phyloP scores from a whole-genome alignment of 2,329 filamentous ascomycete genomes.

The Beauveria medogensis region DNA sequence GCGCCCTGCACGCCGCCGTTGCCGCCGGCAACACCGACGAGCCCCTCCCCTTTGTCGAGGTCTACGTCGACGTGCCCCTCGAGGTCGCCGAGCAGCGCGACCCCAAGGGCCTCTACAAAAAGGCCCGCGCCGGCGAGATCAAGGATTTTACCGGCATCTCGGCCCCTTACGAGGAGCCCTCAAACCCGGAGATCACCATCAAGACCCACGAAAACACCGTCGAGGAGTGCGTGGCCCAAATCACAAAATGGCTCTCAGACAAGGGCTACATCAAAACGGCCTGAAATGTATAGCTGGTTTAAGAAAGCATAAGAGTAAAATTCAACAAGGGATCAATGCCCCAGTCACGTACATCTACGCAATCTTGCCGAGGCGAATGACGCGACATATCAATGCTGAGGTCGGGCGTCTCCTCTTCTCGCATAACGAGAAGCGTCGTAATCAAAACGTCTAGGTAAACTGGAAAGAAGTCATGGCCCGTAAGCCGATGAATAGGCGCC shows the following conservation, averaged over 20 bases:
- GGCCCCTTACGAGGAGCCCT: constrained; percentile 87
- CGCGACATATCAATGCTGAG: not conserved
- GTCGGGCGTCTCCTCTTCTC: not conserved
- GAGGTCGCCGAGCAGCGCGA: constrained; percentile 91
- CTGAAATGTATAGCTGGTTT: constrained; percentile 11
- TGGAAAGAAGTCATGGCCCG: not conserved
- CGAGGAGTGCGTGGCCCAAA: constrained; percentile 80
- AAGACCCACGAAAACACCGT: constrained; percentile 74
- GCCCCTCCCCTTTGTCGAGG: constrained; percentile 81
- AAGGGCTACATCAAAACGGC: constrained; percentile 43
- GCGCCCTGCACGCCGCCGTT: constrained; percentile 62
- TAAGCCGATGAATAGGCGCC: not conserved
- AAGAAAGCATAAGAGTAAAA: not conserved
- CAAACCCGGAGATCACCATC: constrained; percentile 79
- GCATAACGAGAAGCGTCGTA: not conserved
- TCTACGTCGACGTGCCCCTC: constrained; percentile 85
- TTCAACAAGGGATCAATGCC: not conserved
- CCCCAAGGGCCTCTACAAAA: constrained; percentile 97
- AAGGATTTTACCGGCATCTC: constrained; percentile 96
- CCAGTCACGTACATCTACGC: not conserved
- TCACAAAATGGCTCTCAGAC: constrained; percentile 68
- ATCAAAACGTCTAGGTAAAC: constrained; percentile 1
- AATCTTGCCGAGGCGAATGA: not conserved
- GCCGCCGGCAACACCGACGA: constrained; percentile 45
- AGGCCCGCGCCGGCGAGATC: constrained; percentile 86